Conservation (phyloP, 352 stramenopile genomes). For the Phytophthora rubi region DNA sequence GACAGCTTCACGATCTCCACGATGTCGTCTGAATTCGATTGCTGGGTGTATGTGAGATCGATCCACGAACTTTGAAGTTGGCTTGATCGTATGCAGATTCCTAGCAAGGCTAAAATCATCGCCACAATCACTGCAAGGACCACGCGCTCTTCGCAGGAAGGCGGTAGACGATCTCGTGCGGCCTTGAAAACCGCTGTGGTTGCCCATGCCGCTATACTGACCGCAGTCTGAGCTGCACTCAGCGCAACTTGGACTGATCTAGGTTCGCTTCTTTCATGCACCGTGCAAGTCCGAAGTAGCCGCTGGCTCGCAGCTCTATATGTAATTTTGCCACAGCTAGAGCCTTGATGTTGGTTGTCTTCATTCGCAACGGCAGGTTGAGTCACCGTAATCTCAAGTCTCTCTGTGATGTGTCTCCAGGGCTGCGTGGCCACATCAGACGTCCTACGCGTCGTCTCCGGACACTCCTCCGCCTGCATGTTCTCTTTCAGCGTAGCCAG, state of each 20-base stretch:
- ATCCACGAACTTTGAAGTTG: slow-evolving; percentile 23
- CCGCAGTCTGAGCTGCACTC: slow-evolving; percentile 19
- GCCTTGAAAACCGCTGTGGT: neutral
- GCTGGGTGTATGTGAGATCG: slow-evolving; percentile 12
- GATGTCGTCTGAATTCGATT: slow-evolving; percentile 10
- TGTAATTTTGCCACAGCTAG: neutral
- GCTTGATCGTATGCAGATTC: slow-evolving; percentile 13
- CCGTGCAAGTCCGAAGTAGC: neutral
- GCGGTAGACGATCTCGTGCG: slow-evolving; percentile 13
- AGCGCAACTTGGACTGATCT: slow-evolving; percentile 16
- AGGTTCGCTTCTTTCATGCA: neutral
- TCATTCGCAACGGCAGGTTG: slow-evolving; percentile 1
- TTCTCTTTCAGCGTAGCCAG: slow-evolving; percentile 21
- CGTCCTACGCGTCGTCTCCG: neutral
- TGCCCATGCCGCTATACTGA: slow-evolving; percentile 11
- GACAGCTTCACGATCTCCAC: slow-evolving; percentile 27
- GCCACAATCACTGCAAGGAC: slow-evolving; percentile 1
- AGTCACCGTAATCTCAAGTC: slow-evolving; percentile 18
- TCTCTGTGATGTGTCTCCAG: slow-evolving; percentile 20
- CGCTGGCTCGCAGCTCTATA: neutral
- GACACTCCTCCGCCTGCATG: neutral
- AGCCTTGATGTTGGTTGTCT: neutral
- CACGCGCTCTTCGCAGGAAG: slow-evolving; percentile 19
- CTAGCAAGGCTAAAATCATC: slow-evolving; percentile 14
- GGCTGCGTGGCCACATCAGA: slow-evolving; percentile 6